Conservation (phyloP, 164 flowering plant genomes). For the Magnolia sinica region DNA sequence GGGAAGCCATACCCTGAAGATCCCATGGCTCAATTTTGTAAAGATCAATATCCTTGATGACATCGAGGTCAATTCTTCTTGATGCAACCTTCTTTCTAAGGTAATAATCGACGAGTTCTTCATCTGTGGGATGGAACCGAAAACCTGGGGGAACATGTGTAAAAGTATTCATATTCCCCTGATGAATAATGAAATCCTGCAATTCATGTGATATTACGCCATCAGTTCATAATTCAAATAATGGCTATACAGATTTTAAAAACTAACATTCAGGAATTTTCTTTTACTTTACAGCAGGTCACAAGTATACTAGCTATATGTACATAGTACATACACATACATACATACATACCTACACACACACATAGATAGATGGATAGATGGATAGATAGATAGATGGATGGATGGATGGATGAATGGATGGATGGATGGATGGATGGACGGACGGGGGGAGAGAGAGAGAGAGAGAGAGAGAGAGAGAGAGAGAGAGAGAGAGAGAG, state of each 20-base stretch:
- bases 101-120: slow-evolving; percentile 95
- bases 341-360: too few relatives aligned
- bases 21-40: slow-evolving; percentile 99
- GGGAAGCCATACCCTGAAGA: slow-evolving; percentile 65
- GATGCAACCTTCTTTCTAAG: slow-evolving; percentile 80
- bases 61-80: slow-evolving; percentile 75
- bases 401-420: too few relatives aligned
- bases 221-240: background rate
- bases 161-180: slow-evolving; percentile 48
- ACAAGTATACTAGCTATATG: too few relatives aligned
- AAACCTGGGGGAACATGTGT: slow-evolving; percentile 94
- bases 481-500: slow-evolving; percentile 12
- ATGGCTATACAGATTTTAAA: too few relatives aligned
- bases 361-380: background rate
- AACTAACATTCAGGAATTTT: too few relatives aligned
- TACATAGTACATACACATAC: too few relatives aligned
- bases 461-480: background rate
- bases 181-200: slow-evolving; percentile 30
- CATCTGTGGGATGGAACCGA: slow-evolving; percentile 92
- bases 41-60: slow-evolving; percentile 89
- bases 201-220: slow-evolving; percentile 10
- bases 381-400: too few relatives aligned
- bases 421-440: too few relatives aligned
- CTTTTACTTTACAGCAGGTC: too few relatives aligned
- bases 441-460: too few relatives aligned